Evolutionary conservation across 1,284 basidiomycete genomes (phyloP), one percentile per base, ranked within the genome.

Genomic region (Chalciporus sp.): DNA sequence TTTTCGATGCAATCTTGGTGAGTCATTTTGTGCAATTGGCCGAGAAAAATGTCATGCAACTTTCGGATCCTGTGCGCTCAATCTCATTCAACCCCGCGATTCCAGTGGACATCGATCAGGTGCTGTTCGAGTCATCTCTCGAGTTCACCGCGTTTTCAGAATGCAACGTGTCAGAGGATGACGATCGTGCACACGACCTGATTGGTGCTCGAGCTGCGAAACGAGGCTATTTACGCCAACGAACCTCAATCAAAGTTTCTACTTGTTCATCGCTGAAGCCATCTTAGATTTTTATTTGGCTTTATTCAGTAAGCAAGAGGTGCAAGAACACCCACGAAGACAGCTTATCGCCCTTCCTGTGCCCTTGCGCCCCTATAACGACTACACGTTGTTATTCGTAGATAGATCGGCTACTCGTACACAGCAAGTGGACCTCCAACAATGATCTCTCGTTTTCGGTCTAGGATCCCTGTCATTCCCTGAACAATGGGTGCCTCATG

Each of bases 1-100:
- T 33, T 33, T 10, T 12, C 6, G 23, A 23, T 9, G 4, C 28
- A 29, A 29, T 35, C 20, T 29, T 26, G 48, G 39, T 48, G 49
- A 57, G 47, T 50, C 58, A 47, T 55, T 46, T 48, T 27, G 49
- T 44, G 53, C 49, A 28, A 49, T 60, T 49, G 11, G 28, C 11
- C 31, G 23, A 23, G 23, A 23, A 23, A 23, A 23, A 23, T 3
- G 23, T 23, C 23, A 23, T 23, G 23, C 23, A 23, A 2, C 23
- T 23, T 6, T 33, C 31, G 11, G 31, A 2, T 14, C n/a, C 23
- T 20, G 26, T 29, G 31, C 43, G 17, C 8, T 33, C 4, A 11
- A 39, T 16, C 33, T 14, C 16, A 2, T 35, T 16, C 33, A 41
- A 41, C 29, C 4, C 47, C 57, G 41, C 47, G 35, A 47, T 44